Evolutionary conservation across 2,329 filamentous ascomycete genomes (phyloP).

Genomic region (Colletotrichum gigasporum): DNA sequence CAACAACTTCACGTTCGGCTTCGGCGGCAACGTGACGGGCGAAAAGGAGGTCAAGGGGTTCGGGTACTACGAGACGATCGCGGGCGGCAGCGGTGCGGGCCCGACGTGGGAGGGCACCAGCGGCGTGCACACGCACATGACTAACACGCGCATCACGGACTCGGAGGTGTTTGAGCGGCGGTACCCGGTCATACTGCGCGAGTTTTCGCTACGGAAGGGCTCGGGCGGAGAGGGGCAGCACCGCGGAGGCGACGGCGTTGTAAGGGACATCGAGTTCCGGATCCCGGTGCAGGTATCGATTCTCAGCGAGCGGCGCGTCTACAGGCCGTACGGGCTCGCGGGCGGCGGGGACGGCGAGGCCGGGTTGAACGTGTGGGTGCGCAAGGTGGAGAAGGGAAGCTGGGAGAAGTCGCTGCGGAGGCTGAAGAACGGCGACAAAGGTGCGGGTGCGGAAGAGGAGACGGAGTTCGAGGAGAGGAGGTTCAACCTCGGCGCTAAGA

Average conservation of each 20-base stretch:
- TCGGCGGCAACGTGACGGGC: conserved; percentile 59
- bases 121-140: conserved; percentile 66
- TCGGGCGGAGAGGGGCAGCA: conserved; percentile 74
- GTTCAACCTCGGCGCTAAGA: conserved; percentile 82
- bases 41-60: conserved; percentile 50
- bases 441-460: conserved; percentile 36
- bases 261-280: conserved; percentile 82
- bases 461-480: conserved; percentile 61
- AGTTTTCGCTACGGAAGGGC: conserved; percentile 72
- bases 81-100: conserved; percentile 74
- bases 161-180: conserved; percentile 55
- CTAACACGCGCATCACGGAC: conserved; percentile 79
- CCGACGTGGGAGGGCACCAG: conserved; percentile 56
- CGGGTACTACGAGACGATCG: conserved; percentile 70
- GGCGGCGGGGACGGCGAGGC: conserved; percentile 83
- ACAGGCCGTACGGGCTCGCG: conserved; percentile 80
- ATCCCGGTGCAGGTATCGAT: conserved; percentile 82
- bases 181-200: conserved; percentile 77
- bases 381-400: conserved; percentile 70
- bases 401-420: conserved; percentile 55
- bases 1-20: conserved; percentile 87
- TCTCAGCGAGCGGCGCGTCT: conserved; percentile 79
- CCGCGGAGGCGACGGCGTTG: conserved; percentile 76
- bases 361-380: conserved; percentile 89
- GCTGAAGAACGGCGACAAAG: conserved; percentile 42